These are phyloP conservation scores for Fusarium guadeloupense DNA, from an alignment of 2,329 filamentous ascomycete species.

Conservation along the genomic window DNA sequence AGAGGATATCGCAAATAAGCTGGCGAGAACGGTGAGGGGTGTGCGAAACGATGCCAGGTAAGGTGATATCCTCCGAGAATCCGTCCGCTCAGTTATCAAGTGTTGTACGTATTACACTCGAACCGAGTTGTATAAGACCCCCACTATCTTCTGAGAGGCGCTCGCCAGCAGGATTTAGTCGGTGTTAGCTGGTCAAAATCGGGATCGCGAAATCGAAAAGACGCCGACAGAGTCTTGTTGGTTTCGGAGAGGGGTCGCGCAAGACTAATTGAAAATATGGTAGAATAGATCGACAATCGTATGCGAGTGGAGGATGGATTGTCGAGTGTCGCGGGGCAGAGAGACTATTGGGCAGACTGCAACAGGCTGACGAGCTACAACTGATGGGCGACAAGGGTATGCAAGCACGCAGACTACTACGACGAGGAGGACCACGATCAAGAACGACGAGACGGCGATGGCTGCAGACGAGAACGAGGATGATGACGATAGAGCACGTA, in stretches of 20 bases:
- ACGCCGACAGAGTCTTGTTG: neutral
- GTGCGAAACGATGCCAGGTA: slow-evolving; percentile 22
- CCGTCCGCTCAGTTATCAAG: slow-evolving; percentile 34
- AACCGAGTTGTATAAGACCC: slow-evolving; percentile 29
- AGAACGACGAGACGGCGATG: slow-evolving; percentile 9
- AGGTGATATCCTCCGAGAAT: slow-evolving; percentile 31
- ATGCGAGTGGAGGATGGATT: slow-evolving; percentile 8
- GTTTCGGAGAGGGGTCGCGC: slow-evolving; percentile 10
- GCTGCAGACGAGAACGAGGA: slow-evolving; percentile 6
- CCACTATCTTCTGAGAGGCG: slow-evolving; percentile 19
- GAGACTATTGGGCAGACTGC: slow-evolving; percentile 27
- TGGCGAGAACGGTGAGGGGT: slow-evolving; percentile 22
- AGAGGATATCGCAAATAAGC: slow-evolving; percentile 15
- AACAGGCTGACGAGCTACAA: slow-evolving; percentile 28
- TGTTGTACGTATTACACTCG: slow-evolving; percentile 31
- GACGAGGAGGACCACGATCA: slow-evolving; percentile 18
- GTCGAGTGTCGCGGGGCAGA: slow-evolving; percentile 30
- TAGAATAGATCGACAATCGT: slow-evolving; percentile 20
- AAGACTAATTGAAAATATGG: slow-evolving; percentile 29
- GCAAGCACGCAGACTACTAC: slow-evolving; percentile 23
- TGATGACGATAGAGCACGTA: slow-evolving; percentile 20
- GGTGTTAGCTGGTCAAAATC: slow-evolving; percentile 18
- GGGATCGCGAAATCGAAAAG: slow-evolving; percentile 16
- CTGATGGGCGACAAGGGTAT: slow-evolving; percentile 23
- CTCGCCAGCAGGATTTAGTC: slow-evolving; percentile 10